Conservation (phyloP, 495 filamentous ascomycete species). For the Trichoderma asperelloides region DNA sequence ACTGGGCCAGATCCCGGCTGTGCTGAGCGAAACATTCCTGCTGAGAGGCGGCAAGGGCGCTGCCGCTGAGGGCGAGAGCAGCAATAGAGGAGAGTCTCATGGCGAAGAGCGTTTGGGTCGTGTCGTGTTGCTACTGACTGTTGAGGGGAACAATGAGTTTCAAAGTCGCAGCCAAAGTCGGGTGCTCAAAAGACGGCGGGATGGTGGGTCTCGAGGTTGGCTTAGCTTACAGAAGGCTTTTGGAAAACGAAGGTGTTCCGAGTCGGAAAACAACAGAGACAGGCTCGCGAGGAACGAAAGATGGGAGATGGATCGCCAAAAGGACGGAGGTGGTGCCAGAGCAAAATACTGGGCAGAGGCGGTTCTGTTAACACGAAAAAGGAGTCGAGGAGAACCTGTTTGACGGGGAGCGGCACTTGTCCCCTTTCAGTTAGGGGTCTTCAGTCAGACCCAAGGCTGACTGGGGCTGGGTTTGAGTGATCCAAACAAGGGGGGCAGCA, state of each 20-base stretch:
- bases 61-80: conserved; percentile 6
- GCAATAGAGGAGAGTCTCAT: neutral
- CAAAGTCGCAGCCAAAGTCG: neutral
- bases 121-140: neutral
- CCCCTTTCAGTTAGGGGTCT: conserved; percentile 1
- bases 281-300: neutral
- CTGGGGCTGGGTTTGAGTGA: neutral
- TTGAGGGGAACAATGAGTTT: neutral
- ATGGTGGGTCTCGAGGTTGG: neutral
- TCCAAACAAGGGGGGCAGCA: neutral
- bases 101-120: neutral
- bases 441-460: neutral
- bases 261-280: neutral
- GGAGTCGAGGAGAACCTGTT: conserved; percentile 1
- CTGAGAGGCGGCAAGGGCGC: neutral
- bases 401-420: conserved; percentile 5
- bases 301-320: neutral
- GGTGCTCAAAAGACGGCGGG: neutral
- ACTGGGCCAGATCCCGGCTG: conserved; percentile 21
- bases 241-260: neutral
- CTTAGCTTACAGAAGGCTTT: neutral
- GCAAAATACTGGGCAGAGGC: neutral
- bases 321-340: neutral
- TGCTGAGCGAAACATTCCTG: conserved; percentile 24
- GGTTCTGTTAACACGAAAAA: conserved; percentile 4